Evolutionary conservation across 768 basidiomycete genomes (phyloP).

Genomic region (Pulveroboletus frians): DNA sequence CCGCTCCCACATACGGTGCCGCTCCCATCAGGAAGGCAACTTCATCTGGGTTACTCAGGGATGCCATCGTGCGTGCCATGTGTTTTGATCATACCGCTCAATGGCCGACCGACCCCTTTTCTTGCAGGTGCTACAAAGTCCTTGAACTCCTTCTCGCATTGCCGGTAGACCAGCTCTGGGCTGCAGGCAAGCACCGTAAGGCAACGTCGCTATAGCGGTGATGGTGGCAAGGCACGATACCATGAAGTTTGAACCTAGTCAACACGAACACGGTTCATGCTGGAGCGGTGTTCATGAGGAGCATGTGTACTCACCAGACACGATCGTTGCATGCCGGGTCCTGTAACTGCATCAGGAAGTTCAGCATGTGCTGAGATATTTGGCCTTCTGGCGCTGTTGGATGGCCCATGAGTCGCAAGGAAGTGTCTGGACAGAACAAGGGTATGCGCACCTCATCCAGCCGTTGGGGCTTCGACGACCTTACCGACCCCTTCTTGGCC

Average conservation of each 20-base stretch:
- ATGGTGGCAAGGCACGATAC: slow-evolving; percentile 30
- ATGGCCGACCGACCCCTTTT: neutral
- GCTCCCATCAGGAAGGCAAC: slow-evolving; percentile 40
- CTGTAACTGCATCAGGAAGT: slow-evolving; percentile 67
- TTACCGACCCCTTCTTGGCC: slow-evolving; percentile 69
- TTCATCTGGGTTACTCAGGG: slow-evolving; percentile 37
- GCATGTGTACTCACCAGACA: slow-evolving; percentile 51
- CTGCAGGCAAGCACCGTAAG: neutral
- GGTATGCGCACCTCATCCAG: slow-evolving; percentile 57
- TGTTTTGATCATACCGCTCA: neutral
- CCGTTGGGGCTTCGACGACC: slow-evolving; percentile 77
- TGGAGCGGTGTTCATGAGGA: neutral
- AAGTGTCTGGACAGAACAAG: neutral
- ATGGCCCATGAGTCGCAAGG: neutral
- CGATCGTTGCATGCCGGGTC: slow-evolving; percentile 81
- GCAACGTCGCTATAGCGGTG: neutral
- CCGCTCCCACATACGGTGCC: slow-evolving; percentile 15
- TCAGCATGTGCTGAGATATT: slow-evolving; percentile 79
- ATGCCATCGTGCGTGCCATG: slow-evolving; percentile 31
- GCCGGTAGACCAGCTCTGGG: slow-evolving; percentile 29
- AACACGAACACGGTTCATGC: neutral
- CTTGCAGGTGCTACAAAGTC: slow-evolving; percentile 56
- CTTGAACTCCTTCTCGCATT: slow-evolving; percentile 87
- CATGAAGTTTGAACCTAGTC: slow-evolving; percentile 79
- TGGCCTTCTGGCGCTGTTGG: slow-evolving; percentile 71